A percentile compares a stretch with the other conserved stretches of the same genome.
These are phyloP conservation scores for baker's yeast (Saccharomyces cerevisiae) DNA, from an alignment of 805 yeast genomes.

Conservation along the genomic window DNA sequence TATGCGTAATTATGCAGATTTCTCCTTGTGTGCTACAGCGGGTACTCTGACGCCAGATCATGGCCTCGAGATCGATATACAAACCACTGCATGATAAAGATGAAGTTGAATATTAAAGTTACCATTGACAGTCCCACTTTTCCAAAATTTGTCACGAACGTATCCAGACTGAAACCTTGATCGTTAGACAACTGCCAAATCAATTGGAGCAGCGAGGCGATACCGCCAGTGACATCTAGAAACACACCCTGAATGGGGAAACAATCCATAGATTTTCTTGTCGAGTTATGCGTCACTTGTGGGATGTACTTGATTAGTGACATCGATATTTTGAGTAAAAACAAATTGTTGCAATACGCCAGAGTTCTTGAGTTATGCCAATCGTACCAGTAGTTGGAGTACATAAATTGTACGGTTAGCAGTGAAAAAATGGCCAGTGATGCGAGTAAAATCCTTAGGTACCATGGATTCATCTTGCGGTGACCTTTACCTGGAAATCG, in stretches of 20 bases:
- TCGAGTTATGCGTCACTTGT: slow-evolving; percentile 74
- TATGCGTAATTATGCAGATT: background rate
- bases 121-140: slow-evolving; percentile 35
- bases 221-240: slow-evolving; percentile 34
- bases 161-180: slow-evolving; percentile 13
- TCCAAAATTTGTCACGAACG: slow-evolving; percentile 32
- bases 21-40: background rate
- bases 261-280: slow-evolving; percentile 74
- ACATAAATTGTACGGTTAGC: slow-evolving; percentile 11
- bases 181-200: slow-evolving; percentile 15
- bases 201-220: slow-evolving; percentile 26
- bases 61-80: slow-evolving; percentile 8
- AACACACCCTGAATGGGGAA: slow-evolving; percentile 56
- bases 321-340: slow-evolving; percentile 37
- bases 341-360: slow-evolving; percentile 21
- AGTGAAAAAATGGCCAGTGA: slow-evolving; percentile 12
- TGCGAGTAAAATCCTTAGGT: slow-evolving; percentile 12
- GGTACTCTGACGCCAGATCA: background rate
- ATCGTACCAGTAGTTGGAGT: slow-evolving; percentile 6
- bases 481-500: slow-evolving; percentile 20
- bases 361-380: slow-evolving; percentile 20
- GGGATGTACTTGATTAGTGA: slow-evolving; percentile 58
- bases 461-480: slow-evolving; percentile 22
- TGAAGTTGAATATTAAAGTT: slow-evolving; percentile 32
- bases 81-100: slow-evolving; percentile 35